Evolutionary conservation across 2,329 filamentous ascomycete genomes (phyloP).

Genomic region (Aureobasidium mangrovei): DNA sequence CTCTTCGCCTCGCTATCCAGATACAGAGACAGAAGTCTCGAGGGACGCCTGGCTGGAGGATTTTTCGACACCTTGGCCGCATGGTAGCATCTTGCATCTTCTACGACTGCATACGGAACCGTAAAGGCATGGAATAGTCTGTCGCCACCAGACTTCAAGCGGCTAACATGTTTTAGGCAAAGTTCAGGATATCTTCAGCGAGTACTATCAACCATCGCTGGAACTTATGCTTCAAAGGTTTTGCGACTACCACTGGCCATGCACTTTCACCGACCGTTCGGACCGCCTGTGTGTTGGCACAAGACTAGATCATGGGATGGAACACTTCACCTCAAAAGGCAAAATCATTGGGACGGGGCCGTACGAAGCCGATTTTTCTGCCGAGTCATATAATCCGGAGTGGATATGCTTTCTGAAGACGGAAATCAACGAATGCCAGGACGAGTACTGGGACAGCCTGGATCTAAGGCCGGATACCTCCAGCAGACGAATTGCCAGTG

Average conservation of each 20-base stretch:
- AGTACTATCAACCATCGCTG: conserved; percentile 28
- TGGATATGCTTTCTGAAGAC: not conserved
- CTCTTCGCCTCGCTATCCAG: conserved; percentile 3
- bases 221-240: conserved; percentile 31
- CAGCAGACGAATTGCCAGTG: not conserved
- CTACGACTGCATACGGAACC: not conserved
- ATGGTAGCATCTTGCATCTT: conserved; percentile 4
- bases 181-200: conserved; percentile 24
- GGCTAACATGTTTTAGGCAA: conserved; percentile 15
- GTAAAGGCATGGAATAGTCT: not conserved
- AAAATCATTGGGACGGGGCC: not conserved
- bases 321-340: not conserved
- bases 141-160: no score
- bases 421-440: not conserved
- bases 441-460: not conserved
- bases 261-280: not conserved
- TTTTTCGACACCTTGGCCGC: not conserved
- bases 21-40: not conserved
- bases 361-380: not conserved
- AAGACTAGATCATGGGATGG: not conserved
- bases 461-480: not conserved
- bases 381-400: not conserved
- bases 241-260: conserved; percentile 25
- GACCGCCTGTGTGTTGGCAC: not conserved
- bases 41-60: not conserved